Base-by-base conservation (phyloP, 768 basidiomycete species). In the Boletellus sp. region DNA sequence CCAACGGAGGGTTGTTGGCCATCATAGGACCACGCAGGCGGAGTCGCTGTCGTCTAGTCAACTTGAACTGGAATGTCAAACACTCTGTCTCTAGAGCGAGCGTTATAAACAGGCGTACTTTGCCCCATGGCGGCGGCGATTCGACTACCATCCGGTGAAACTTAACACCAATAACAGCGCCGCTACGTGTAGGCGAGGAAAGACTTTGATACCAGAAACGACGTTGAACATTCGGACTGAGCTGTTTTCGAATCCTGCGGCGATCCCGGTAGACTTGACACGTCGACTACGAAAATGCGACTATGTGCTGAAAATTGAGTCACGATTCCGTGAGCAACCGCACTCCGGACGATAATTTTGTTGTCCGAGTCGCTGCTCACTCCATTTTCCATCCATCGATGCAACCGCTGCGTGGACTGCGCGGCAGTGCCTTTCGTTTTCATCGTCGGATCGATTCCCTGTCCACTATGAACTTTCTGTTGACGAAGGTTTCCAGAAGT, bases 341-440 rank as follows among this genome's bases (percentile, higher is more conserved):
- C 32, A 13, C 26, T 24, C 47, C 40, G 42, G 33, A 42, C 47
- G 24, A 42, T 26, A 15, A 42, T 33, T 31, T 48, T 34, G 23
- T 28, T 24, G 11, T 9, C 33, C 3, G 4, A 10, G 17, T 24
- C 33, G 11, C 47, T 40, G 24, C 28, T 35, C 15, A 48, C 47
- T 42, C 47, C 47, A 48, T 26, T 10, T 4, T n/a, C 47, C 47
- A 20, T 48, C 47, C 23, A 19, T 19, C 12, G 47, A 48, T 16
- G 15, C 40, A 13, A n/a, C 33, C 17, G 16, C 10, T 26, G n/a
- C n/a, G 10, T 26, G 16, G 33, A 48, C 40, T 2, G 15, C 15
- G 12, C 33, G n/a, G n/a, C n/a, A n/a, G n/a, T n/a, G n/a, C n/a
- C n/a, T n/a, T n/a, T n/a, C n/a, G n/a, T n/a, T n/a, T n/a, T n/a